phyloP scores from a whole-genome alignment of 2,329 filamentous ascomycete genomes.

The Calonectria pseudoturangicola region DNA sequence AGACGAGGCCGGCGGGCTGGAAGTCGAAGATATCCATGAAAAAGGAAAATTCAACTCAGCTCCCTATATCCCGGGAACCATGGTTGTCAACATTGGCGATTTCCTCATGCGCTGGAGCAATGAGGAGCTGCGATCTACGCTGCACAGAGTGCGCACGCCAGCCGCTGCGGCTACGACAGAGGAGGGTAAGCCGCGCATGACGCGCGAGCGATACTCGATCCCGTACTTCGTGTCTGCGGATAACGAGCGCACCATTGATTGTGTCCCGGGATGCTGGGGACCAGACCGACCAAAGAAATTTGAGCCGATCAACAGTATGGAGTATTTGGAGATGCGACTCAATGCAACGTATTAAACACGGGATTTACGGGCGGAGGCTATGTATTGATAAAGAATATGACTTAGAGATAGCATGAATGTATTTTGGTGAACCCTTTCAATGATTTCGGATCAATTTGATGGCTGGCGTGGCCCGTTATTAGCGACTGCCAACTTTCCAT shows the following conservation, averaged over 20 bases:
- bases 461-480: too few relatives aligned
- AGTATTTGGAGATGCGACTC: conserved; percentile 56
- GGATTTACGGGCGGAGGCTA: not conserved
- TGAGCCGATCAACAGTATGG: conserved; percentile 60
- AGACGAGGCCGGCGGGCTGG: conserved; percentile 65
- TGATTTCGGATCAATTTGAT: not conserved
- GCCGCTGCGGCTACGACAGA: conserved; percentile 33
- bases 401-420: not conserved
- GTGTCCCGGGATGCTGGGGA: conserved; percentile 67
- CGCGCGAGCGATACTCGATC: conserved; percentile 73
- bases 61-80: conserved; percentile 56
- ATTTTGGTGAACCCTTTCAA: not conserved
- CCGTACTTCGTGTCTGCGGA: conserved; percentile 75
- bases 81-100: conserved; percentile 64
- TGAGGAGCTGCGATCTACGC: conserved; percentile 57
- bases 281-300: conserved; percentile 68
- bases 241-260: conserved; percentile 68
- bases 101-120: conserved; percentile 64
- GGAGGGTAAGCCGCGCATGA: conserved; percentile 62
- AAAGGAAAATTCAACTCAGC: conserved; percentile 59
- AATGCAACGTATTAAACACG: conserved; percentile 46
- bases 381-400: not conserved
- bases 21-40: conserved; percentile 64
- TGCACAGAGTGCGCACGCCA: conserved; percentile 66
- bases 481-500: too few relatives aligned